Base-by-base conservation (phyloP, 306 rosid species). In the Medicago arabica region DNA sequence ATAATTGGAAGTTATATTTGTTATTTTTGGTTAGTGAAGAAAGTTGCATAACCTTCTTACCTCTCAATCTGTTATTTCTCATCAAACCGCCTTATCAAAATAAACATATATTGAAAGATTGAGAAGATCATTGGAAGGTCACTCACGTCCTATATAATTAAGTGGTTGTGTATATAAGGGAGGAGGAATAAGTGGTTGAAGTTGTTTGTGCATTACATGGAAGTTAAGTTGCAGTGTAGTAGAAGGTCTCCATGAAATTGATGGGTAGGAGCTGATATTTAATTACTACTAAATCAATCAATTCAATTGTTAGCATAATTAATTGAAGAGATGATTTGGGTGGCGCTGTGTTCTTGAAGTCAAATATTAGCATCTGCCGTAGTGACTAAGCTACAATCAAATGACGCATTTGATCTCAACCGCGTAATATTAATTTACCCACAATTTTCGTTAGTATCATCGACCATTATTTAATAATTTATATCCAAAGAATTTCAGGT, bases 191-290 rank as follows among this genome's bases (percentile, higher is more conserved):
- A 59, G 66, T 28, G 18, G 67, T 60, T 60, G 67, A 60, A 60
- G 31, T 60, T 58, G 40, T 60, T 28, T 60, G 18, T 25, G 40
- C 66, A 60, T 60, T 60, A 28, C 67, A 60, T 14, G 67, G 67
- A 60, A 60, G 1, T 60, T 60, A 10, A 58, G 64, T 57, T 19
- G 63, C 34, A 57, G 2, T 57, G 63, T 58, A 58, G 4, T 59
- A 59, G 62, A 19, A 55, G 65, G 65, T 59, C 39, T 23, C 9
- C 65, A 59, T 59, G 65, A 59, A 25, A 23, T 58, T 58, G 38
- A 59, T 59, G 17, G n/a, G 17, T 23, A 23, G 28, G 28, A 19
- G 14, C 13, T 57, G 8, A 19, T 55, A 55, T 57, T 57, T 57
- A 51, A 51, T n/a, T 6, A 7, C 7, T 7, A 57, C 9, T 10